Base-by-base conservation (phyloP, 2,329 filamentous ascomycete species). In the Hymenoscyphus albidus region DNA sequence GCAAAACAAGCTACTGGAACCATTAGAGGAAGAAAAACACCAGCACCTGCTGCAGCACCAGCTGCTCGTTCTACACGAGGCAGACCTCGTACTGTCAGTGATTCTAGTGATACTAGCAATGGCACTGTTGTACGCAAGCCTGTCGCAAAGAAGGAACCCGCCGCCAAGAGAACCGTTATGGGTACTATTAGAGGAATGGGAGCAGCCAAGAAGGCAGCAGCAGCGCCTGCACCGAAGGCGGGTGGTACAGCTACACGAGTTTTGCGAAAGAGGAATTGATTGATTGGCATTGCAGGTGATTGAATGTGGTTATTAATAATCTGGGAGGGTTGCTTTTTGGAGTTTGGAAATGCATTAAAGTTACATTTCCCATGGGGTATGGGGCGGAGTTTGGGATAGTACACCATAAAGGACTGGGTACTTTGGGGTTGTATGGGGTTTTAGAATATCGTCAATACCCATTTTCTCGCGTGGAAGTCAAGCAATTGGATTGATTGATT, bases 61-160 rank as follows among this genome's bases (percentile, higher is more conserved):
- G 71, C 77, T n/a, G 71, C 77, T 2, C 78, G 78, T 32, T 77
- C 78, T 22, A 83, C 82, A 40, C 80, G 82, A 65, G 81, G 82
- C 66, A 81, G 85, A 74, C 76, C 79, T 72, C 90, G 88, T 71
- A 82, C 78, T 69, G 80, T 79, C 63, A 90, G 87, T 73, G 87
- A 87, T 72, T 80, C 83, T 16, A 90, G 87, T 70, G 85, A 88
- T 63, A 81, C 78, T 5, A 91, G 87, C 18, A 71, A 64, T 14
- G 83, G 85, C 7, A 90, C 88, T 0, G 85, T 90, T 27, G 80
- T 89, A 55, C 83, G 83, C 75, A 88, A 85, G 74, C 74, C 79
- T 18, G 73, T 78, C 35, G 74, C 78, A 35, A 75, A 72, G 65
- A 75, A 70, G 22, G 75, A 80, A 1, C 73, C 80, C 0, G 71